Percentiles rank a stretch among this genome's conserved stretches.
These are phyloP conservation scores for Hygrocybe punicea DNA, from an alignment of 768 basidiomycete species.

Conservation along the genomic window DNA sequence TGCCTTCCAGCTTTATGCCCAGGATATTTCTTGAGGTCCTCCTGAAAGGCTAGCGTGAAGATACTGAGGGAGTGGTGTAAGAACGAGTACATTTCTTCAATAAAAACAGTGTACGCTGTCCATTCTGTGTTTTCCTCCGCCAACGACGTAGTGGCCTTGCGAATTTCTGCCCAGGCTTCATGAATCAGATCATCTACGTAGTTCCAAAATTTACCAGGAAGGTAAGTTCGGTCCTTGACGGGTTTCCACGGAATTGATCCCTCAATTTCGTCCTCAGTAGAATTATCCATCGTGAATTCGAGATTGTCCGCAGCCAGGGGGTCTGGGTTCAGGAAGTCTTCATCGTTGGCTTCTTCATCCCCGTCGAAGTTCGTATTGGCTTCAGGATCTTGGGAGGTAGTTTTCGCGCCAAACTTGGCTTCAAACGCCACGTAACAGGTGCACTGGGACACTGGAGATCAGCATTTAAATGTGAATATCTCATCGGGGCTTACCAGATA, in stretches of 20 bases:
- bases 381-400: background rate
- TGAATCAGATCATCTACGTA: background rate
- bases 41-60: background rate
- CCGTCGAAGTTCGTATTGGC: too few species aligned
- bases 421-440: background rate
- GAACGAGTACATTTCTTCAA: background rate
- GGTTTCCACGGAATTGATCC: too few species aligned
- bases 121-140: background rate
- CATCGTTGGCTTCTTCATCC: too few species aligned
- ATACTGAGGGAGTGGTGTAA: background rate
- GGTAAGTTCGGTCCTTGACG: background rate
- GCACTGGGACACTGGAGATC: background rate
- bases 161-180: background rate
- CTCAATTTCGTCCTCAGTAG: too few species aligned
- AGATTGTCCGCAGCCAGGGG: too few species aligned
- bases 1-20: background rate
- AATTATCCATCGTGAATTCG: too few species aligned
- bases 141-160: background rate
- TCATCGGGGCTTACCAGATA: background rate
- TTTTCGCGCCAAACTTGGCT: background rate
- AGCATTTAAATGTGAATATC: too few species aligned
- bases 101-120: background rate
- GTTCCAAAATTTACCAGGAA: background rate
- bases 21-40: background rate
- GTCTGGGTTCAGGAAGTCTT: too few species aligned